Conservation (phyloP, 257 asterid species). For the Nicotiana knightiana region DNA sequence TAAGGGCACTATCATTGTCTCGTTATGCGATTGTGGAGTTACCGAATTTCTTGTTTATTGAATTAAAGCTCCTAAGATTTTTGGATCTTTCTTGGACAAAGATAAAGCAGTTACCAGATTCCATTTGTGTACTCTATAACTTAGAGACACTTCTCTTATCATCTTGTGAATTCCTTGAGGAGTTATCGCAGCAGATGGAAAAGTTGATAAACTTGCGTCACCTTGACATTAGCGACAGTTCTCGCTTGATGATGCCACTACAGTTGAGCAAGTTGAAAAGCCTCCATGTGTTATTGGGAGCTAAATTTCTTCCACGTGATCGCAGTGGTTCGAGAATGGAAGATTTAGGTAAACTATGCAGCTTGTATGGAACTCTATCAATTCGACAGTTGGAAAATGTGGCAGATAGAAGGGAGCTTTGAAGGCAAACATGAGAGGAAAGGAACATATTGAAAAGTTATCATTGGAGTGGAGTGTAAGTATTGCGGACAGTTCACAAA, state of each 20-base stretch:
- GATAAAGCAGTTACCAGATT: background rate
- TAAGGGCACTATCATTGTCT: conserved; percentile 13
- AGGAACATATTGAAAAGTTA: too few species aligned
- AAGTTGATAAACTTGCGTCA: background rate
- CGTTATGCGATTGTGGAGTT: background rate
- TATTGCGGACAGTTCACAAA: background rate
- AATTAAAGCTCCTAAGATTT: background rate
- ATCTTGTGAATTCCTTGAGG: background rate
- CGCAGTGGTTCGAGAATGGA: too few species aligned
- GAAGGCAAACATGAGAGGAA: too few species aligned
- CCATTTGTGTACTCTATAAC: background rate
- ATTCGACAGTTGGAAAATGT: too few species aligned
- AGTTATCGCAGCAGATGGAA: background rate
- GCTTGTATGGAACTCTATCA: too few species aligned
- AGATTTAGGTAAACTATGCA: too few species aligned
- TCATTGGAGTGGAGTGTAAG: too few species aligned
- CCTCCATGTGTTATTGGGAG: background rate
- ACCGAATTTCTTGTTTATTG: background rate
- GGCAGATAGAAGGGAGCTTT: too few species aligned
- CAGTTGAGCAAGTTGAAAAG: background rate
- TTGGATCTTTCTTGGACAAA: background rate
- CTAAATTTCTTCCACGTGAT: too few species aligned
- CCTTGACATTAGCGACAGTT: background rate
- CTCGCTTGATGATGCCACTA: background rate
- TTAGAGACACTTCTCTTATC: background rate